Base-by-base conservation (phyloP, 306 rosid genomes). In the Urtica urens region DNA sequence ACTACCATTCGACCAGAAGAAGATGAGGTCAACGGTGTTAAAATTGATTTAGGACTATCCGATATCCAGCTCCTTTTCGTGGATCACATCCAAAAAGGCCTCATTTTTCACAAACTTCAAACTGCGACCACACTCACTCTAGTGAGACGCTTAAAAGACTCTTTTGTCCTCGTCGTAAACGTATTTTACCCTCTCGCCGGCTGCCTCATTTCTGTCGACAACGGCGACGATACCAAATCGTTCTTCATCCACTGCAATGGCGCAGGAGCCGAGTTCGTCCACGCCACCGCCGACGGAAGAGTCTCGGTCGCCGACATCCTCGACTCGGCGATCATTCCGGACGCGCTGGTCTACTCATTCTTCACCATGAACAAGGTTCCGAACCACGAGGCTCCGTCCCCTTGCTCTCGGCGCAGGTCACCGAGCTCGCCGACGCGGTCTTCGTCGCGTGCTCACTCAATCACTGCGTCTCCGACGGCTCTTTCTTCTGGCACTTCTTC, bases 321-420 rank as follows among this genome's bases (percentile, higher is more conserved):
- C 38, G 21, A 53, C 14, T 46, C 69, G 25, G 26, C 18, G 1
- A 47, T 51, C 19, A 43, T 63, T 19, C 73, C 75, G 11, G 38
- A 39, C 11, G 15, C 33, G 3, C 37, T 76, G 16, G 57, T 76
- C 0, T 25, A 28, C 56, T 63, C 64, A 6, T 61, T 76, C 55
- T 68, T 76, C 11, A 13, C 50, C 6, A 28, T 67, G 7, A 65
- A 64, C 23, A 38, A 46, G 0, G 59, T 37, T 37, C 7, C 4
- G 25, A 65, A 62, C 55, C 27, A 35, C 6, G 26, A 69, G 26
- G 71, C 29, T 59, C 56, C n/a, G 6, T 70, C 0, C 49, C 26
- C 1, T 29, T 67, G 48, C 45, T 75, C 9, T 73, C 66, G 2
- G 57, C 67, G 5, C 77, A 75, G 33, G 72, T 75, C 1, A 70